Base-by-base conservation (phyloP, 1,139 yeast genomes). In the Pichia sp. region DNA sequence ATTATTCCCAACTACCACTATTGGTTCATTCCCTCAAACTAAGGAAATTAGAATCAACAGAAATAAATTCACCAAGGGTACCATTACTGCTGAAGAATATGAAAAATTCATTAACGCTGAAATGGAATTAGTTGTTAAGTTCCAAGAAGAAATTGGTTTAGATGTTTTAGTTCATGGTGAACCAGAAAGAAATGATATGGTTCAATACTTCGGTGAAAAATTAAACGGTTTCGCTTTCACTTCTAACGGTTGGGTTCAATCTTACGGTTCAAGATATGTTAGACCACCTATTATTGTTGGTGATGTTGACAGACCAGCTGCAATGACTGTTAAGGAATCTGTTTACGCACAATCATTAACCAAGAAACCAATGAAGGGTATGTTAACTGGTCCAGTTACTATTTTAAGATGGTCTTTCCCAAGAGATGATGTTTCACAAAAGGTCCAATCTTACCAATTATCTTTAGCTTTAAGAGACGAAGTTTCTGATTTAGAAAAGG, bases 361-460 rank as follows among this genome's bases (percentile, higher is more conserved):
- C 67, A 74, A 81, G 66, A 85, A 85, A 77, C 97, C 97, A 70
- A 85, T 92, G 82, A 92, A 92, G 83, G 98, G 98, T 86, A 92
- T 92, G 98, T 85, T 92, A 72, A 90, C 98, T 70, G 98, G 98
- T 76, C 98, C 98, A 71, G 95, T 92, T 65, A 92, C 98, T 67
- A 88, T 95, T 75, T 84, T 92, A 72, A 88, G 98, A 84, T 92
- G 98, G 98, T 92, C 98, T 65, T 92, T 92, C 97, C 98, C 98
- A 77, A 88, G 98, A 84, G 94, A 90, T 70, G 98, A 92, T 67
- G 85, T 92, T 62, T 79, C 96, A 59, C 94, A 87, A 76, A 82
- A 87, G 79, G 79, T 82, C 60, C 98, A 92, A 80, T 90, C 97
- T 64, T 80, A 87, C 71, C 98, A 92, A 81, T 85, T 92, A 71